Base-by-base conservation (phyloP, 352 stramenopile species). In the Pythium chondricola region DNA sequence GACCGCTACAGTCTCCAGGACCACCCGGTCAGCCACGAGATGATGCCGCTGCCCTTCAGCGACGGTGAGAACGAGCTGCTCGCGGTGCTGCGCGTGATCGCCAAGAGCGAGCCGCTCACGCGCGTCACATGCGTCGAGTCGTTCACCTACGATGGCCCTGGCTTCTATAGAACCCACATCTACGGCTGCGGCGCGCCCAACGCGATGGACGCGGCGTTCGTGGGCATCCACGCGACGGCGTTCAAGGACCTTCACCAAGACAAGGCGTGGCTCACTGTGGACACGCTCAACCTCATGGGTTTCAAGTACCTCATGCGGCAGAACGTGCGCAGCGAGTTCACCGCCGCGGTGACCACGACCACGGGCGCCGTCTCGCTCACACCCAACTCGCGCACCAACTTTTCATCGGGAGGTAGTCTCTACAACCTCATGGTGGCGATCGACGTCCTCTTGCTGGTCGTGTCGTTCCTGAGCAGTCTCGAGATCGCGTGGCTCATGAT, bases 111-210 rank as follows among this genome's bases (percentile, higher is more conserved):
- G 32, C 61, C 61, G 10, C 61, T 77, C 22, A 60, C 57, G 42
- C 37, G 29, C 4, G 56, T 61, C 18, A 65, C 68, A 24, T 81
- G 67, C 36, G 47, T 81, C n/a, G 60, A 71, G 36, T 67, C 55
- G 2, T 71, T 75, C 11, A 64, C 61, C 31, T 50, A 65, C n/a
- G 29, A 47, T 24, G 35, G 43, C 16, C 27, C 26, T 17, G 38
- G 20, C 16, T 22, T 57, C 9, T 53, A 60, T 20, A 53, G 36
- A 11, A 55, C 46, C 5, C 30, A 16, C 13, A 53, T 80, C 5
- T 84, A 70, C 41, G 72, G 67, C 10, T 81, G 69, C 33, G 72
- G 52, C 8, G 68, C 58, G 16, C 58, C 67, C 0, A 81, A 58
- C 37, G 29, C 53, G 7, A 18, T 53, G 14, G 27, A 57, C 33